A percentile compares a stretch with the other conserved stretches of the same genome.
phyloP scores from a whole-genome alignment of 345 rosid genomes.

The Eutrema yunnanense region DNA sequence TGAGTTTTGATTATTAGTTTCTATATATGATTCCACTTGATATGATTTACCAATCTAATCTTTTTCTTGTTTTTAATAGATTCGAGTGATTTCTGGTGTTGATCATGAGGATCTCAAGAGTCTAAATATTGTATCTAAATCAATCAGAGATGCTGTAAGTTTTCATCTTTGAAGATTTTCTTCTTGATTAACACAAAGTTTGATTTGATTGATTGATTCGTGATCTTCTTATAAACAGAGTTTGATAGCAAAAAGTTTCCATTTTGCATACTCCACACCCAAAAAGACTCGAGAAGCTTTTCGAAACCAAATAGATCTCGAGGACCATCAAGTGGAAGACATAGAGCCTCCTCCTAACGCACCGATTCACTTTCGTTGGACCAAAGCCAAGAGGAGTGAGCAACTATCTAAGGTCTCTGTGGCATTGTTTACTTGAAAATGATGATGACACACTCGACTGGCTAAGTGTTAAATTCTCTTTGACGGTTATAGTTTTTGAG shows the following conservation, averaged over 20 bases:
- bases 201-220: not conserved
- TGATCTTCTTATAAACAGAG: conserved; percentile 37
- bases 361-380: conserved; percentile 33
- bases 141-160: conserved; percentile 74
- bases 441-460: not conserved
- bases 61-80: conserved; percentile 28
- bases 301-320: conserved; percentile 30
- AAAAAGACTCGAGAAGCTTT: conserved; percentile 48
- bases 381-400: conserved; percentile 31
- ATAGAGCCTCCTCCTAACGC: conserved; percentile 65
- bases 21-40: not conserved
- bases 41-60: not conserved
- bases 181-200: not conserved
- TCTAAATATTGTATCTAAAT: conserved; percentile 54
- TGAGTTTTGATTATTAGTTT: not conserved
- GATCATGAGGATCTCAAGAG: conserved; percentile 70
- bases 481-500: not conserved
- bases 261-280: conserved; percentile 70
- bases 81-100: conserved; percentile 59
- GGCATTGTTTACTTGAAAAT: conserved; percentile 37
- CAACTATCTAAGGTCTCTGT: conserved; percentile 43
- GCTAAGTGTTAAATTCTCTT: not conserved
- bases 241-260: conserved; percentile 42
- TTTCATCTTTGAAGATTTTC: not conserved
- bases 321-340: conserved; percentile 28